phyloP scores from a whole-genome alignment of 2,329 filamentous ascomycete genomes.

The Diaporthe velutina region DNA sequence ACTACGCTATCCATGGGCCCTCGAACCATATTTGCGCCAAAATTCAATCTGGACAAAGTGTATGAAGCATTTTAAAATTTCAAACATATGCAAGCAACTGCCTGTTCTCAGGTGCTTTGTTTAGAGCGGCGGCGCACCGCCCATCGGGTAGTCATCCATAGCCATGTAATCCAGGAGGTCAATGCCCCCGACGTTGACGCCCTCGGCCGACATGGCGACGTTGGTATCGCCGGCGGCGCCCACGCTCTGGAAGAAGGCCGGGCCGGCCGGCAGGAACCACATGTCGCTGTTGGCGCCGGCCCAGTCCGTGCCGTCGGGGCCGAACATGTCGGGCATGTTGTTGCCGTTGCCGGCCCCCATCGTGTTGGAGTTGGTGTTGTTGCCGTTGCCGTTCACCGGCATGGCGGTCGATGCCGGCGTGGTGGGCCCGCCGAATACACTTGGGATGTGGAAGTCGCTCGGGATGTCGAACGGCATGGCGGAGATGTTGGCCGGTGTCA shows the following conservation, averaged over 20 bases:
- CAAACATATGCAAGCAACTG: too few relatives aligned
- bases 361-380: slow-evolving; percentile 38
- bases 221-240: slow-evolving; percentile 60
- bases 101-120: not conserved
- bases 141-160: slow-evolving; percentile 64
- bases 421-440: slow-evolving; percentile 57
- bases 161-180: slow-evolving; percentile 78
- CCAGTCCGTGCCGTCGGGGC: slow-evolving; percentile 62
- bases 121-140: slow-evolving; percentile 38
- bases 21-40: slow-evolving; percentile 9
- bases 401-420: slow-evolving; percentile 58
- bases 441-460: slow-evolving; percentile 67
- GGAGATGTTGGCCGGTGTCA: slow-evolving; percentile 67
- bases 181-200: slow-evolving; percentile 75
- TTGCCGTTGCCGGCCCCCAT: slow-evolving; percentile 24
- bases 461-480: slow-evolving; percentile 73
- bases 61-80: too few relatives aligned
- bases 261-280: slow-evolving; percentile 76
- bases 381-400: slow-evolving; percentile 46
- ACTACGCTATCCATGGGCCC: slow-evolving; percentile 1
- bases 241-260: slow-evolving; percentile 75
- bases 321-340: slow-evolving; percentile 55
- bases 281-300: slow-evolving; percentile 65
- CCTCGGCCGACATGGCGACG: slow-evolving; percentile 76
- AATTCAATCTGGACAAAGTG: not conserved